These are phyloP conservation scores for Striga asiatica DNA, from an alignment of 257 asterid genomes.

Conservation along the genomic window DNA sequence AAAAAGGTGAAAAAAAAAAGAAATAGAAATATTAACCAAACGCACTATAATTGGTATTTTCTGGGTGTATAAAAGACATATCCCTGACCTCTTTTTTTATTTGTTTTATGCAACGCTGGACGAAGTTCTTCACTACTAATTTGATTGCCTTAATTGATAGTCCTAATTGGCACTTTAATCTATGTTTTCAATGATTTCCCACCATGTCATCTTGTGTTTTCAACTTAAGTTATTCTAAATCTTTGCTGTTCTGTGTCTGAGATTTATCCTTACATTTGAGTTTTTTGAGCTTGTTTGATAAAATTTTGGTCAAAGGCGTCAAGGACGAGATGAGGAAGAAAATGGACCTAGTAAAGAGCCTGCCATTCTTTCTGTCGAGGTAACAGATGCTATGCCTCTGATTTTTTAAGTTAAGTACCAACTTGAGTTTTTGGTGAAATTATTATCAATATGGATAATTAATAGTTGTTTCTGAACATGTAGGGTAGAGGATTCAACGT, in stretches of 20 bases:
- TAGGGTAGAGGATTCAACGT: constrained; percentile 94
- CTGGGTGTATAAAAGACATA: too few relatives aligned
- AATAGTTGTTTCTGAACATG: constrained; percentile 11
- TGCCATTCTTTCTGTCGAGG: constrained; percentile 94
- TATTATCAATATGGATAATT: background rate
- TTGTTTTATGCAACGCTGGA: too few relatives aligned
- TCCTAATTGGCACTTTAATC: too few relatives aligned
- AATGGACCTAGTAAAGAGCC: constrained; percentile 52
- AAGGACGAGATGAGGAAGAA: constrained; percentile 34
- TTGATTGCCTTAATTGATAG: too few relatives aligned
- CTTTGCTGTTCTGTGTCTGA: too few relatives aligned
- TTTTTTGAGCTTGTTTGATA: background rate
- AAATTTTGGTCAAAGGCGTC: constrained; percentile 44
- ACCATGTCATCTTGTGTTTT: background rate
- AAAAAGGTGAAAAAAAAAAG: too few relatives aligned
- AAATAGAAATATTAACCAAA: too few relatives aligned
- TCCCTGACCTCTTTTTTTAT: too few relatives aligned
- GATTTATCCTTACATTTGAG: background rate
- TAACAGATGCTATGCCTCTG: constrained; percentile 13
- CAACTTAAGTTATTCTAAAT: background rate
- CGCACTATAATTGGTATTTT: too few relatives aligned
- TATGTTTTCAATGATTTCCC: background rate
- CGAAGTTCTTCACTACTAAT: too few relatives aligned
- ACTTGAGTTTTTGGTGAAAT: background rate
- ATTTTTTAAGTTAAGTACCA: background rate